Evolutionary conservation across 495 filamentous ascomycete species (phyloP), one percentile per base, ranked within the genome.

Genomic region (Hypoxylon intermedium): DNA sequence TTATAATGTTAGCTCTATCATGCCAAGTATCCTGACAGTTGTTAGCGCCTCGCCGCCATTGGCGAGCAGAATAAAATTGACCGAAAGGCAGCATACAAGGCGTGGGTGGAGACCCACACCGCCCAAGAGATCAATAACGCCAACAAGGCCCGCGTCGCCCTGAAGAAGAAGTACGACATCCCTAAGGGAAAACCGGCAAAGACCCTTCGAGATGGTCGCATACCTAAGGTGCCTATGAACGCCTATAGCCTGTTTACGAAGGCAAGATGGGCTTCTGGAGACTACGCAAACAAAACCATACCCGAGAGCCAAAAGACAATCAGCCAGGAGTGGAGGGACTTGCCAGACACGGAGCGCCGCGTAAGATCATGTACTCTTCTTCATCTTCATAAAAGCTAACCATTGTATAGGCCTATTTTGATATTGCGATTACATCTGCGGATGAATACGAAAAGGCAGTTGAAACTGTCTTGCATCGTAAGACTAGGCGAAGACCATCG

Each of bases 51-150:
- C n/a, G 9, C 52, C 81, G 82, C 71, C 72, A 64, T 79, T 24
- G 83, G 80, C 30, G 73, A 73, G 21, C 58, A 81, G 52, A 84
- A 82, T 63, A 78, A 69, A 30, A 65, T 76, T 16, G 65, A 67
- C 6, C 82, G 81, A 48, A 56, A 67, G 2, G 76, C 77, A 15
- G 68, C 71, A 0, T 81, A 82, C 59, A 76, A 79, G 24, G 61
- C 77, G 21, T 95, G 87, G 87, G 62, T 93, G 23, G 68, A 82
- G 23, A 74, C 70, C 4, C 73, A 88, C 65, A 79, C 85, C 5
- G 79, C 82, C 1, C 57, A 74, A 3, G 70, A 85, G 57, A 89
- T 92, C 47, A 62, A 73, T 33, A 58, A 74, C 1, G 89, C 90
- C 52, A 93, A 91, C 71, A 41, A 4, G 0, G 90, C 90, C 15